Evolutionary conservation across 805 yeast species (phyloP).

Genomic region (Diddensiella transvaalensis): DNA sequence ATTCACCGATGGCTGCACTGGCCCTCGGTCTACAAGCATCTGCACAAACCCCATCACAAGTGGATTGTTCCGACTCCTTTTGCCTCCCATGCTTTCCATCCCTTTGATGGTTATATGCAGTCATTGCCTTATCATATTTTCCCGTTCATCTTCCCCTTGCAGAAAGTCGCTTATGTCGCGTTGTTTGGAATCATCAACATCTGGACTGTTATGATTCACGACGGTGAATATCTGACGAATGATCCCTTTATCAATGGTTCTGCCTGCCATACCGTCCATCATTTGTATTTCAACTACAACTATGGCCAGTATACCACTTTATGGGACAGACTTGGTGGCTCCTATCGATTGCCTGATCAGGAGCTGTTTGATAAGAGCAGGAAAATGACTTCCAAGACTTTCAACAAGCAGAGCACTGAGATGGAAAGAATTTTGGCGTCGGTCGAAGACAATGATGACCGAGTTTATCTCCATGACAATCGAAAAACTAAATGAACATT

Average conservation of each 20-base stretch:
- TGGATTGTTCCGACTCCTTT: slow-evolving; percentile 99
- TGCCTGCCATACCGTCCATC: slow-evolving; percentile 97
- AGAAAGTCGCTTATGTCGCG: slow-evolving; percentile 75
- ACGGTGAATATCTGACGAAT: slow-evolving; percentile 90
- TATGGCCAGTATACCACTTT: slow-evolving; percentile 97
- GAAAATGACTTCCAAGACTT: slow-evolving; percentile 55
- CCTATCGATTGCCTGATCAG: slow-evolving; percentile 89
- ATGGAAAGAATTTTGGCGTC: slow-evolving; percentile 75
- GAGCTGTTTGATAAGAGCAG: slow-evolving; percentile 67
- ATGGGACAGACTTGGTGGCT: slow-evolving; percentile 95
- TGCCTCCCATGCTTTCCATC: slow-evolving; percentile 98
- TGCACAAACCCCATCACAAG: slow-evolving; percentile 98
- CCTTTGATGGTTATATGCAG: slow-evolving; percentile 93
- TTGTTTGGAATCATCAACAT: slow-evolving; percentile 89
- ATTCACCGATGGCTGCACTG: slow-evolving; percentile 93
- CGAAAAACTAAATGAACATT: slow-evolving; percentile 1
- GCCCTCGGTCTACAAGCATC: slow-evolving; percentile 77
- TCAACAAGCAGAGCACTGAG: slow-evolving; percentile 66
- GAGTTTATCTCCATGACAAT: slow-evolving; percentile 54
- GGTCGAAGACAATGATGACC: slow-evolving; percentile 76
- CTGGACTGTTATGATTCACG: slow-evolving; percentile 99
- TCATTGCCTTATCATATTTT: slow-evolving; percentile 89
- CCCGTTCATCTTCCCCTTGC: slow-evolving; percentile 89
- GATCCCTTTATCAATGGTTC: slow-evolving; percentile 96
- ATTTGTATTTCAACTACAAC: slow-evolving; percentile 93